These are phyloP conservation scores for Linnemannia exigua DNA, from an alignment of 192 early-diverging fungal species.

Conservation along the genomic window DNA sequence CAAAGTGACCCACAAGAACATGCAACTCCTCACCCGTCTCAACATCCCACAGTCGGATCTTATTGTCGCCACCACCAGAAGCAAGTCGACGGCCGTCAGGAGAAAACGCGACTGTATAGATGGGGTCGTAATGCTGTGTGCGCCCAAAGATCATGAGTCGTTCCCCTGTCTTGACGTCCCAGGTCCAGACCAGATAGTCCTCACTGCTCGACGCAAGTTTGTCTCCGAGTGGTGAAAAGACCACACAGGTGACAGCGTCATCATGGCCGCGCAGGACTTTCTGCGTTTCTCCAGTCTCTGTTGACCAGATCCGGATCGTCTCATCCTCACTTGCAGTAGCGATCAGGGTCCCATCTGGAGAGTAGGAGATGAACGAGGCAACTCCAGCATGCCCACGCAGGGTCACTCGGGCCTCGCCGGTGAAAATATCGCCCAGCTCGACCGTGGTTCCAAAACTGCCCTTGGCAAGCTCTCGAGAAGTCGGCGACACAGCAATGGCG, in stretches of 20 bases:
- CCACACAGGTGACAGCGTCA: not conserved
- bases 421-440: not conserved
- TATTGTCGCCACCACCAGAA: not conserved
- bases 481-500: not conserved
- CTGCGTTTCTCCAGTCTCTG: not conserved
- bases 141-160: not conserved
- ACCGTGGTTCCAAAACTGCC: not conserved
- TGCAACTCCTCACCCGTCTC: not conserved
- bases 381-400: not conserved
- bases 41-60: not conserved
- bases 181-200: not conserved
- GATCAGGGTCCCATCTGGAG: not conserved
- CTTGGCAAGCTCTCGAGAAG: not conserved
- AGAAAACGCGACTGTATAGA: not conserved
- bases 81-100: slow-evolving; percentile 3
- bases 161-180: not conserved
- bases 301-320: not conserved
- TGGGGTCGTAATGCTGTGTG: not conserved
- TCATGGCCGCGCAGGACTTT: not conserved
- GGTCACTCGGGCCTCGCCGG: not conserved
- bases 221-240: not conserved
- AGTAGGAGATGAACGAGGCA: not conserved
- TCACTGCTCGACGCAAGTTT: not conserved
- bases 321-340: not conserved
- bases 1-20: not conserved